Evolutionary conservation across 1,284 basidiomycete genomes (phyloP).

Genomic region (Apiotrichum siamense): DNA sequence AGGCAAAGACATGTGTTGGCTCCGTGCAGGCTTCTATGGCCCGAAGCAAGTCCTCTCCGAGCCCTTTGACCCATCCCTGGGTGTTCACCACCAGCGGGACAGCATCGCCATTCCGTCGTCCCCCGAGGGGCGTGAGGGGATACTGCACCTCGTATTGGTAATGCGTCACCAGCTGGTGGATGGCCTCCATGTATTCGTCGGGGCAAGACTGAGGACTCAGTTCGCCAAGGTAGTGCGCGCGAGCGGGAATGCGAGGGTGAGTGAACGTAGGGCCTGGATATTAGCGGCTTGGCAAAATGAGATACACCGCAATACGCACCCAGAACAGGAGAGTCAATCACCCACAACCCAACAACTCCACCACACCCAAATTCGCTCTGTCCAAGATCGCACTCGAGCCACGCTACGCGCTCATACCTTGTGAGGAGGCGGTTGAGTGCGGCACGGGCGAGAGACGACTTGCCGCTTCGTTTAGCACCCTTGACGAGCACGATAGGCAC

Average conservation of each 20-base stretch:
- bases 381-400: conserved; percentile 85
- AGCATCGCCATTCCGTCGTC: conserved; percentile 50
- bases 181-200: conserved; percentile 66
- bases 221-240: conserved; percentile 78
- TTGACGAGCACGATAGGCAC: conserved; percentile 57
- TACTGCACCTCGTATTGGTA: conserved; percentile 67
- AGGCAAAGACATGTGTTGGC: conserved; percentile 63
- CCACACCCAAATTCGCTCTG: conserved; percentile 90
- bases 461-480: conserved; percentile 80
- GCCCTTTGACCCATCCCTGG: conserved; percentile 93
- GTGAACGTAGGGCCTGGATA: conserved; percentile 79
- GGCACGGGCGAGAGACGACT: conserved; percentile 76
- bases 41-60: conserved; percentile 72
- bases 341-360: conserved; percentile 73
- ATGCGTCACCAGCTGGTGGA: conserved; percentile 62
- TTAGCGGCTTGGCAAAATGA: too few species aligned
- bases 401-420: conserved; percentile 68
- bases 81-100: conserved; percentile 89
- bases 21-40: conserved; percentile 63
- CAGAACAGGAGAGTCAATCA: conserved; percentile 63
- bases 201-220: conserved; percentile 73
- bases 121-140: conserved; percentile 30
- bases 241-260: conserved; percentile 63
- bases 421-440: conserved; percentile 65
- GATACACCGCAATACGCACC: conserved; percentile 50